Conservation (phyloP, 129 eudicot species). For the Calendula officinalis region DNA sequence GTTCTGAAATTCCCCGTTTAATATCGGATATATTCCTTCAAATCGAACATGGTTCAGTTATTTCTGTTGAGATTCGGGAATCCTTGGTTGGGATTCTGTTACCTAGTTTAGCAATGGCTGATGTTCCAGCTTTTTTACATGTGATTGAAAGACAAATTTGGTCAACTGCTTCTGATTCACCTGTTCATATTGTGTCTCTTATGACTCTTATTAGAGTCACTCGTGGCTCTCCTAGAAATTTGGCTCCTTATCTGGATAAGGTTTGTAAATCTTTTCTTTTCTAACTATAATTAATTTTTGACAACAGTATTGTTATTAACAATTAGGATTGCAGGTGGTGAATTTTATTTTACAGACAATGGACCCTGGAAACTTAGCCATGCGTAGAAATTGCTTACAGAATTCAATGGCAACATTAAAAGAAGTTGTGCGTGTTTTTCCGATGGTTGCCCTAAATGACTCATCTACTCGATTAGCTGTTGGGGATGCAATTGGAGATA, state of each 20-base stretch:
- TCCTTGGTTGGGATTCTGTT: conserved; percentile 72
- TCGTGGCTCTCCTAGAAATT: conserved; percentile 92
- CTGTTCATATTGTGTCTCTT: conserved; percentile 84
- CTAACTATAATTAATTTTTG: background rate
- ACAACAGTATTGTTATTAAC: conserved; percentile 39
- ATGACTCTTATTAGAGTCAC: conserved; percentile 74
- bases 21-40: conserved; percentile 82
- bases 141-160: conserved; percentile 91
- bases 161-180: conserved; percentile 99
- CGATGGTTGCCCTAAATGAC: conserved; percentile 88
- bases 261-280: conserved; percentile 42
- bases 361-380: conserved; percentile 84
- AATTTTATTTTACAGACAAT: conserved; percentile 83
- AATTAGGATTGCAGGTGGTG: conserved; percentile 90
- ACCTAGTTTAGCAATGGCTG: conserved; percentile 97
- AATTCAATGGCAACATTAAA: conserved; percentile 72
- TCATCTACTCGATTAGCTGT: conserved; percentile 81
- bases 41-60: conserved; percentile 55
- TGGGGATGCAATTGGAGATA: conserved; percentile 90
- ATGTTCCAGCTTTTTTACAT: conserved; percentile 66
- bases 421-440: conserved; percentile 80
- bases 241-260: conserved; percentile 87
- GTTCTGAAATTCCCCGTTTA: conserved; percentile 77
- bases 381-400: conserved; percentile 83
- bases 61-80: conserved; percentile 63